Evolutionary conservation across 768 basidiomycete genomes (phyloP), one percentile per base, ranked within the genome.

Genomic region (Suillus hirtellus): DNA sequence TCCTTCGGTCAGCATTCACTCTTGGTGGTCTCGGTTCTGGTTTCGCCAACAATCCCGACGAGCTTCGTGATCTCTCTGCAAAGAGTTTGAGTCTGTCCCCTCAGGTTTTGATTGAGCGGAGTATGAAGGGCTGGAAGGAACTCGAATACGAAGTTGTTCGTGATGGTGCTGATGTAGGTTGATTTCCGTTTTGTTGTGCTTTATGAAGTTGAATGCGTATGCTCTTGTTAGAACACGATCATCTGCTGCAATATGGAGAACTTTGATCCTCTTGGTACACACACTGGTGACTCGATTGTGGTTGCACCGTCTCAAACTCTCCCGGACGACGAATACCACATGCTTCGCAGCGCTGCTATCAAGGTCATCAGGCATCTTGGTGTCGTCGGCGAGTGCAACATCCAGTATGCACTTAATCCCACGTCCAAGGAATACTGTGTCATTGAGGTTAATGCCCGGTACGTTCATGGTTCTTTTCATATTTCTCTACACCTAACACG

Each of bases 241-340:
- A 99, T 98, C 70, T 98, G 96, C 80, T 99, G 96, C 79, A 96
- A 96, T 77, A 96, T 96, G 94, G 94, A 98, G 79, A 99, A 99
- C 79, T 99, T 99, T 68, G 97, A 99, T 73, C 97, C 97, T 43
- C 90, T 99, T 64, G 97, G 97, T 67, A 99, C 94, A 27, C 97
- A 99, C 76, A 99, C 97, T 21, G 97, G 97, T 68, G 97, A 99
- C 76, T 99, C 97, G 14, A 99, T 99, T 73, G 97, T 99, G 71
- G 95, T 99, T 49, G 97, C 97, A 3, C 97, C 97, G 1, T 98
- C 96, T 4, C 97, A 99, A 77, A 99, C 97, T 0, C 80, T 99
- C 21, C 93, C 96, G 37, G 97, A 99, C 70, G 93, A 95, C 73
- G 95, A 98, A 72, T 99, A 99, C 78, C 96, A 99, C 79, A 99